A percentile compares a stretch with the other conserved stretches of the same genome.
phyloP scores from a whole-genome alignment of 129 eudicot species.

The Artemisia annua region DNA sequence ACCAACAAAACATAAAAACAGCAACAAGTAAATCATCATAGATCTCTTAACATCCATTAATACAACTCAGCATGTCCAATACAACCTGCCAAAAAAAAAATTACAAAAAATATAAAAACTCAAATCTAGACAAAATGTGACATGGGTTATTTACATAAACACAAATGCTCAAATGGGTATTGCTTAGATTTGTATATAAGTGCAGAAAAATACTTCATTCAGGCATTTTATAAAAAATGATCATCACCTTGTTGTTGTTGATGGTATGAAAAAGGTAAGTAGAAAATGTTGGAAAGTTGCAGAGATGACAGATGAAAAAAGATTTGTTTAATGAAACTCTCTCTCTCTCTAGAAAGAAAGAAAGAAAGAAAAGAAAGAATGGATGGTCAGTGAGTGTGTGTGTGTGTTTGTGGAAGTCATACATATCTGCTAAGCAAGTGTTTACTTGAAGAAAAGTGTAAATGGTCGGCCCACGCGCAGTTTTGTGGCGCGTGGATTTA shows the following conservation, averaged over 20 bases:
- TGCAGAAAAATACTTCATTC: slow-evolving; percentile 19
- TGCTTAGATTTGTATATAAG: slow-evolving; percentile 19
- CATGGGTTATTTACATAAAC: slow-evolving; percentile 25
- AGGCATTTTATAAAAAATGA: slow-evolving; percentile 10
- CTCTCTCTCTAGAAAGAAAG: slow-evolving; percentile 36
- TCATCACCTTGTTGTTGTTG: slow-evolving; percentile 27
- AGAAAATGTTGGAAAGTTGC: slow-evolving; percentile 54
- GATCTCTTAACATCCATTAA: slow-evolving; percentile 69
- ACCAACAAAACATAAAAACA: slow-evolving; percentile 39
- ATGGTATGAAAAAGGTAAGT: slow-evolving; percentile 28
- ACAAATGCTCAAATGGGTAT: slow-evolving; percentile 28
- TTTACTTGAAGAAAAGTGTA: slow-evolving; percentile 21
- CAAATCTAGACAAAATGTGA: slow-evolving; percentile 13
- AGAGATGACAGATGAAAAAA: slow-evolving; percentile 36
- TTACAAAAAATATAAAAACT: not conserved
- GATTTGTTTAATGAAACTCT: slow-evolving; percentile 12
- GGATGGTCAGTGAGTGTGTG: slow-evolving; percentile 25
- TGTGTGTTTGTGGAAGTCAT: slow-evolving; percentile 46
- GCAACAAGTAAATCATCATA: slow-evolving; percentile 42
- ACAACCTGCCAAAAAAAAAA: slow-evolving; percentile 28
- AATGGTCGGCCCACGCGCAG: slow-evolving; percentile 44
- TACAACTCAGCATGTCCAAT: slow-evolving; percentile 35
- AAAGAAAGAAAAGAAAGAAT: not conserved
- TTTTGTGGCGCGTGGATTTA: slow-evolving; percentile 14
- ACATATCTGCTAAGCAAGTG: slow-evolving; percentile 30